Evolutionary conservation across 2,329 filamentous ascomycete genomes (phyloP).

Genomic region (Colletotrichum sp.): DNA sequence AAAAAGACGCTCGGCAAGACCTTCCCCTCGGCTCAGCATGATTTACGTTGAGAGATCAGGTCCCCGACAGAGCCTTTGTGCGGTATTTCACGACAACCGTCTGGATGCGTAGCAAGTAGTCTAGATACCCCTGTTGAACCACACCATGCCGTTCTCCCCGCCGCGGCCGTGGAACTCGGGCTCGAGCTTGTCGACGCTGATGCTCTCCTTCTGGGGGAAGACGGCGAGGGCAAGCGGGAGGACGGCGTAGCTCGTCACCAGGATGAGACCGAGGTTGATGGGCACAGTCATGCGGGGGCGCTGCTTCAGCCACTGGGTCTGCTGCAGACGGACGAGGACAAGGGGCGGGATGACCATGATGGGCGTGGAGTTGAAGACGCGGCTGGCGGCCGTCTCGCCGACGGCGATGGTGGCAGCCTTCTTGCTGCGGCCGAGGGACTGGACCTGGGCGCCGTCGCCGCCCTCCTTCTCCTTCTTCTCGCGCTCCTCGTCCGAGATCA

Average conservation of each 20-base stretch:
- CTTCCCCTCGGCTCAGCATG: neutral
- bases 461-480: conserved; percentile 58
- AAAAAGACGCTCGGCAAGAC: neutral
- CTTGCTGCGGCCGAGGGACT: conserved; percentile 82
- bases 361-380: conserved; percentile 91
- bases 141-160: conserved; percentile 82
- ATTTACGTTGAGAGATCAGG: neutral
- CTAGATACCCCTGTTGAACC: conserved; percentile 94
- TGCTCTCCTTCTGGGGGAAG: conserved; percentile 89
- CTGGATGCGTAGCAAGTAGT: neutral
- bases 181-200: conserved; percentile 79
- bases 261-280: conserved; percentile 86
- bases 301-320: conserved; percentile 79
- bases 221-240: conserved; percentile 88
- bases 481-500: conserved; percentile 75
- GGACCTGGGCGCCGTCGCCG: conserved; percentile 61
- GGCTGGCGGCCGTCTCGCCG: conserved; percentile 87
- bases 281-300: conserved; percentile 80
- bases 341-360: conserved; percentile 97
- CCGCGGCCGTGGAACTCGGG: conserved; percentile 84
- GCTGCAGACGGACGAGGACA: conserved; percentile 83
- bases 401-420: conserved; percentile 90
- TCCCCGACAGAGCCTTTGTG: neutral
- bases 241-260: conserved; percentile 86
- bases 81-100: neutral